Base-by-base conservation (phyloP, 2,329 filamentous ascomycete species). In the Arthrobotrys conoides region DNA sequence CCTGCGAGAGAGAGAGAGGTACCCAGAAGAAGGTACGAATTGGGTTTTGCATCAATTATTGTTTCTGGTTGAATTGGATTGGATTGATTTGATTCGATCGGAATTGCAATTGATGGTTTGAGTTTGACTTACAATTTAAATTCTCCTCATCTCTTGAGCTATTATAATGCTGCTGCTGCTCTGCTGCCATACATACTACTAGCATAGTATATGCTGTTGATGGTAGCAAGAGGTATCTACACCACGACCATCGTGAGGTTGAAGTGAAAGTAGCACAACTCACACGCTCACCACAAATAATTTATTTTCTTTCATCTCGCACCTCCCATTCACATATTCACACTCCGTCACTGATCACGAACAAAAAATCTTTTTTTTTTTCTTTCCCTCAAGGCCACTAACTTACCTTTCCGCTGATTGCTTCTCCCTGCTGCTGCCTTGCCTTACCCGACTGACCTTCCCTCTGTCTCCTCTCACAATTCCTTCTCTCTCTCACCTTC, bases 251-350 rank as follows among this genome's bases (percentile, higher is more conserved):
- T 46, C 10, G 44, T 46, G 44, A 20, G n/a, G 44, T 46, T 46
- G 44, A 46, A 46, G 44, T 46, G 3, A 8, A 46, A 8, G n/a
- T 20, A 46, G 44, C 44, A 46, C 30, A 64, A 30, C 63, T 24
- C 59, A 36, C 78, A 64, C 77, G 6, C 69, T 71, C 14, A 61
- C 81, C 16, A 46, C 44, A 46, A 18, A 46, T 12, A 18, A 9
- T 9, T 20, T 20, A 46, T 20, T 20, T 18, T 46, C 16, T 18
- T 46, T 20, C 18, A 18, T 6, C n/a, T 46, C 44, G 10, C 27
- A 30, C 44, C 9, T 18, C 44, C n/a, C 16, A 18, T 46, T 46
- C 44, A 46, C 44, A 46, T n/a, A 9, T 9, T 18, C 41, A 46
- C 36, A 46, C 41, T 46, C 18, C 16, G 10, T 41, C 38, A 41